Evolutionary conservation across 140 eudicot genomes (phyloP).

Genomic region (Ambrosia hybrid): DNA sequence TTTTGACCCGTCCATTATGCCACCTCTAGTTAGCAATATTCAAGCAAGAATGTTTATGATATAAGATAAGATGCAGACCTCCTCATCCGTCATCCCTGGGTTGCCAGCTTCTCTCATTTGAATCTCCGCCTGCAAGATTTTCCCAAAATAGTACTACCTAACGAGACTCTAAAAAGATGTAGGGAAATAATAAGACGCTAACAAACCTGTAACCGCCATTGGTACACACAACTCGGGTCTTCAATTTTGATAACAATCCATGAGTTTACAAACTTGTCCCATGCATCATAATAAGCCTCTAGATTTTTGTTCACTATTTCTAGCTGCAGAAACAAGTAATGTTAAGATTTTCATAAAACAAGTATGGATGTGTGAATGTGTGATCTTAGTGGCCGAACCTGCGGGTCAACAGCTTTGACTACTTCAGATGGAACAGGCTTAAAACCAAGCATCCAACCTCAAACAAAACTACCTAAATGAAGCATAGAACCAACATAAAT

Average conservation of each 20-base stretch:
- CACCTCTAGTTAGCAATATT: too few species aligned
- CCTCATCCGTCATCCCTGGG: slow-evolving; percentile 90
- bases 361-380: too few species aligned
- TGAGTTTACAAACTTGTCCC: slow-evolving; percentile 82
- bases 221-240: slow-evolving; percentile 87
- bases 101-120: slow-evolving; percentile 92
- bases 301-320: slow-evolving; percentile 76
- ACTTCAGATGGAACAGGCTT: slow-evolving; percentile 67
- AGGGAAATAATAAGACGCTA: background rate
- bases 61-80: slow-evolving; percentile 53
- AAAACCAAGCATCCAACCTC: slow-evolving; percentile 99
- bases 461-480: slow-evolving; percentile 71
- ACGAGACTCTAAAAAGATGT: background rate
- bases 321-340: slow-evolving; percentile 47
- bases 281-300: slow-evolving; percentile 78
- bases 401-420: slow-evolving; percentile 90
- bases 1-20: too few species aligned
- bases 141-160: slow-evolving; percentile 6
- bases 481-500: background rate
- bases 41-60: background rate
- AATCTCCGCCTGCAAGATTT: slow-evolving; percentile 77
- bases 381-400: slow-evolving; percentile 49
- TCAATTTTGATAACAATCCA: slow-evolving; percentile 92
- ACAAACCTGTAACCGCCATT: slow-evolving; percentile 96
- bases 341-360: background rate